Evolutionary conservation across 2,329 filamentous ascomycete genomes (phyloP).

Genomic region (Claviceps sp.): DNA sequence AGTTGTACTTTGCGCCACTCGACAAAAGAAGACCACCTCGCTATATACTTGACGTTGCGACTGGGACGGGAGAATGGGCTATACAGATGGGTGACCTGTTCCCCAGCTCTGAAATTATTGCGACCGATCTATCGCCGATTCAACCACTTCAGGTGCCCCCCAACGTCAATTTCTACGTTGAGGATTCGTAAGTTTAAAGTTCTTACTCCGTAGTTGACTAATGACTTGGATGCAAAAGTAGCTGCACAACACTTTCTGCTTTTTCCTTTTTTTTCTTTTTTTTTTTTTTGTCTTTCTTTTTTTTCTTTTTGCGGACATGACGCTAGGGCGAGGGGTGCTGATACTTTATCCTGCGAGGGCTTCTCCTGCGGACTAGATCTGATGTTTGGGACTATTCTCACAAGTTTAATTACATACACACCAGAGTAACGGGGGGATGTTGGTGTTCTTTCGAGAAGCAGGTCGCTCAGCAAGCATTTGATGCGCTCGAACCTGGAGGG

Average conservation of each 20-base stretch:
- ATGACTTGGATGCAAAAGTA: not conserved
- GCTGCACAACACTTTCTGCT: too few species aligned
- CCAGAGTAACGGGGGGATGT: conserved; percentile 33
- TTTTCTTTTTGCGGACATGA: not conserved
- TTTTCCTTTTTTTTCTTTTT: too few species aligned
- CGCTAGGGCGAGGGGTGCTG: not conserved
- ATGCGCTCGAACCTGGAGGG: conserved; percentile 35
- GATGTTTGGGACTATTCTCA: conserved; percentile 40
- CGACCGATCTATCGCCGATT: conserved; percentile 55
- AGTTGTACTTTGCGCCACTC: conserved; percentile 30
- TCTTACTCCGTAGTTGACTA: too few species aligned
- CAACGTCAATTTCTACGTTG: conserved; percentile 63
- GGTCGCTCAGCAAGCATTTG: conserved; percentile 37
- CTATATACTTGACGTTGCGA: conserved; percentile 29
- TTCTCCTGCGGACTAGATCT: conserved; percentile 17
- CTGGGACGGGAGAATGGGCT: conserved; percentile 43
- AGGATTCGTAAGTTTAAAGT: conserved; percentile 44
- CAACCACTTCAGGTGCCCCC: conserved; percentile 53
- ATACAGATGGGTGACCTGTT: conserved; percentile 53
- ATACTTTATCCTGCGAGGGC: not conserved
- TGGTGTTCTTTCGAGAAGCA: conserved; percentile 35
- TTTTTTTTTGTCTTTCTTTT: too few species aligned
- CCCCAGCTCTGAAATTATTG: conserved; percentile 43
- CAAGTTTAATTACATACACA: conserved; percentile 42
- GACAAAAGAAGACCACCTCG: conserved; percentile 20